Base-by-base conservation (phyloP, 225 moss, liverwort and hornwort species). In the Marchantia paleacea region DNA sequence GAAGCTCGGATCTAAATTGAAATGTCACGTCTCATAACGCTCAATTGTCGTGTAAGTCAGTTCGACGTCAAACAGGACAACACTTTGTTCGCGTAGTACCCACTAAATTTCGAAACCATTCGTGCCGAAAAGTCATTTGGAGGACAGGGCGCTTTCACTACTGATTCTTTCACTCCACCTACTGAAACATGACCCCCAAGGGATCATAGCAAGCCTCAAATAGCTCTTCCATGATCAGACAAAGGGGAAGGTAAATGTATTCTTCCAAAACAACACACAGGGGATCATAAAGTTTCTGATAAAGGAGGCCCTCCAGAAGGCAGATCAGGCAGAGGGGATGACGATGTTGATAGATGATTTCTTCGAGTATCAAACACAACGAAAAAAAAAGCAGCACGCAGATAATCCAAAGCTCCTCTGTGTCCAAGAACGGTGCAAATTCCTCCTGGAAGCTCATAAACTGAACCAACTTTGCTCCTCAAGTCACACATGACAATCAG, bases 281-380 rank as follows among this genome's bases (percentile, higher is more conserved):
- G 6, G 96, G 94, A 76, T 96, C 94, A 7, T 94, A 91, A 60
- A 94, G 80, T 85, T 96, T 96, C 64, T 94, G 96, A 78, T 89
- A 88, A 0, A 96, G 80, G 78, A 96, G 92, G 64, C 96, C 92
- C 69, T 94, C 91, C 50, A 96, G 72, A 49, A 96, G 92, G 80
- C 94, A 96, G 24, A 92, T 87, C 29, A 93, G 65, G 81, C 96
- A 96, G 22, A 92, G 81, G 25, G 91, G 83, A 55, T 94, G 96
- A 26, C 91, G 88, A 74, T 96, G 94, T 11, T 93, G 90, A 68
- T 96, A 94, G 7, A 90, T 57, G 19, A 96, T 83, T 78, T 94
- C 94, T 83, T 96, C 96, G 20, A 93, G 82, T 62, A 90, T 85
- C 83, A 92, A 79, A 86, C 83, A 81, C 54, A 75, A 78, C 20